Conservation (phyloP, 176 grass and related monocot genomes). For the Thinopyrum elongatum region DNA sequence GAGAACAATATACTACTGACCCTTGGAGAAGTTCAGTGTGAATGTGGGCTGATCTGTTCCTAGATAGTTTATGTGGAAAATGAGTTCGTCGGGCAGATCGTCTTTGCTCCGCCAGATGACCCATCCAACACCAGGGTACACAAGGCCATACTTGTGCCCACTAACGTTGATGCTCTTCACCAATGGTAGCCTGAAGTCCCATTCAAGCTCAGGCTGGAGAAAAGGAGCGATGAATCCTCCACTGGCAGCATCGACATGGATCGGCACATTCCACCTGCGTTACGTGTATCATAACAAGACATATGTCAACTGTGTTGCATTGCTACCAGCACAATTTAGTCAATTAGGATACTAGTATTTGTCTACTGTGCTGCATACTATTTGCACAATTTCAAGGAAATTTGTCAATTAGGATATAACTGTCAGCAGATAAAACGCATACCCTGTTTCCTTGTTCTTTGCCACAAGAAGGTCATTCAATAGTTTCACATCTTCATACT, state of each 20-base stretch:
- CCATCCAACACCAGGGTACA: slow-evolving; percentile 80
- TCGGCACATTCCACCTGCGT: slow-evolving; percentile 68
- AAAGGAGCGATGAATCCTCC: slow-evolving; percentile 87
- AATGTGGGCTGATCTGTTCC: slow-evolving; percentile 80
- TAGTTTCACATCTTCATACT: slow-evolving; percentile 70
- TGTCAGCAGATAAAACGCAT: not conserved
- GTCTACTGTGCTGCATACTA: no score
- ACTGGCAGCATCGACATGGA: slow-evolving; percentile 79
- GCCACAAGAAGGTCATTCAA: slow-evolving; percentile 57
- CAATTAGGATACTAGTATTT: no score
- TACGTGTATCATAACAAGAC: not conserved
- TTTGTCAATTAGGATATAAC: not conserved
- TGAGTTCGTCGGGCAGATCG: slow-evolving; percentile 79
- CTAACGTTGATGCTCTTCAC: slow-evolving; percentile 91
- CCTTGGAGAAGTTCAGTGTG: slow-evolving; percentile 91
- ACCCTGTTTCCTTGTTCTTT: slow-evolving; percentile 90
- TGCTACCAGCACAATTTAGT: no score
- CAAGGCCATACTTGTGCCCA: slow-evolving; percentile 83
- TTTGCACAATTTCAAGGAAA: no score
- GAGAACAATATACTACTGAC: slow-evolving; percentile 11
- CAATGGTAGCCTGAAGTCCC: slow-evolving; percentile 75
- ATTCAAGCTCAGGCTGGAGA: slow-evolving; percentile 59
- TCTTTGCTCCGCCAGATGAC: slow-evolving; percentile 77
- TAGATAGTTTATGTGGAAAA: slow-evolving; percentile 89
- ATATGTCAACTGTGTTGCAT: no score